phyloP scores from a whole-genome alignment of 2,329 filamentous ascomycete genomes.

The Aschersonia sp. region DNA sequence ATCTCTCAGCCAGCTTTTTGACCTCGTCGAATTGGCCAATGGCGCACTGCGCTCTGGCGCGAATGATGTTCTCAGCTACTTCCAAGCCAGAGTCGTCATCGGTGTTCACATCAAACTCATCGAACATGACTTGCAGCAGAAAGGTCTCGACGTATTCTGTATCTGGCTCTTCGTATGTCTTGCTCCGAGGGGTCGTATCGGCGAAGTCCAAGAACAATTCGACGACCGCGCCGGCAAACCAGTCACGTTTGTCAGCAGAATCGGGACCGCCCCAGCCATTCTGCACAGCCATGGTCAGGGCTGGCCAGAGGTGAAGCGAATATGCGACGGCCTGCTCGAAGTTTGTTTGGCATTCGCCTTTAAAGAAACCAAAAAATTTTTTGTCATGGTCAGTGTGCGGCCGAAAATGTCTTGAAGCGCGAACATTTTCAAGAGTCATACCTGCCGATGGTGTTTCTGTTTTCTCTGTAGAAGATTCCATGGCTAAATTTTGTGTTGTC shows the following conservation, averaged over 20 bases:
- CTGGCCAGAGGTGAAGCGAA: slow-evolving; percentile 74
- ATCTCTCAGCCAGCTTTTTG: slow-evolving; percentile 46
- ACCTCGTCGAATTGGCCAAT: slow-evolving; percentile 54
- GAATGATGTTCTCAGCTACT: slow-evolving; percentile 60
- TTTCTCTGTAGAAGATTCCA: slow-evolving; percentile 17
- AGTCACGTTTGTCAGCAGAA: slow-evolving; percentile 80
- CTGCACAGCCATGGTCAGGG: slow-evolving; percentile 73
- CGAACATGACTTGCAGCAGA: slow-evolving; percentile 78
- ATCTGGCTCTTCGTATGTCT: slow-evolving; percentile 40
- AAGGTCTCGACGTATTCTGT: slow-evolving; percentile 70
- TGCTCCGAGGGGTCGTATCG: slow-evolving; percentile 14
- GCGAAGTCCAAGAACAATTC: slow-evolving; percentile 65
- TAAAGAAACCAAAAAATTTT: neutral
- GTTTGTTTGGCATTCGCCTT: slow-evolving; percentile 42
- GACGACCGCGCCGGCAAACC: slow-evolving; percentile 79
- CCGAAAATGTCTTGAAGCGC: neutral
- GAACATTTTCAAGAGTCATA: slow-evolving; percentile 2
- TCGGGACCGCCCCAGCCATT: slow-evolving; percentile 81
- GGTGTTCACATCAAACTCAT: slow-evolving; percentile 88
- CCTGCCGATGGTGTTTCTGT: slow-evolving; percentile 17
- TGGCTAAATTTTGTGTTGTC: slow-evolving; percentile 3
- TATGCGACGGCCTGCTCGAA: slow-evolving; percentile 85
- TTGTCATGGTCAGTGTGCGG: neutral
- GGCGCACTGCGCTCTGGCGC: slow-evolving; percentile 47
- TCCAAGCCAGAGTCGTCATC: slow-evolving; percentile 76